A percentile compares a stretch with the other conserved stretches of the same genome.
phyloP scores from a whole-genome alignment of 768 basidiomycete species.

The Termitomyces sp. region DNA sequence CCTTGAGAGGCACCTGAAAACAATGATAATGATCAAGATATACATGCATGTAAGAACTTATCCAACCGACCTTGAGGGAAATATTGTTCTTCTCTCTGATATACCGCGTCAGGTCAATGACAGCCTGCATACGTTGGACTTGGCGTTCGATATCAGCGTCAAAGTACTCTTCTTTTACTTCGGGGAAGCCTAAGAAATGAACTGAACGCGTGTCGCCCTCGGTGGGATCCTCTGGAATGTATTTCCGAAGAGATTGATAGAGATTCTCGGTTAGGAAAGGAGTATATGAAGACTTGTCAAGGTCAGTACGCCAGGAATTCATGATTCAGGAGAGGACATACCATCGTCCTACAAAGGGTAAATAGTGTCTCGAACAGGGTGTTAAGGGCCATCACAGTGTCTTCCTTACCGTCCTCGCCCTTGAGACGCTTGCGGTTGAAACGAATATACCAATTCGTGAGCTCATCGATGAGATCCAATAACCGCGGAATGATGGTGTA shows the following conservation, averaged over 20 bases:
- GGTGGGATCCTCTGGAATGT: conserved; percentile 70
- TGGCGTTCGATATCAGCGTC: conserved; percentile 91
- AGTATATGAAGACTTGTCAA: conserved; percentile 87
- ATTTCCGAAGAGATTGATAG: conserved; percentile 85
- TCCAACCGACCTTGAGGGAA: conserved; percentile 73
- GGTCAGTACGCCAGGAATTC: background rate
- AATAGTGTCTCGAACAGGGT: conserved; percentile 94
- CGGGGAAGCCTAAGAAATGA: conserved; percentile 93
- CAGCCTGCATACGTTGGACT: conserved; percentile 89
- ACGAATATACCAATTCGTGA: conserved; percentile 99
- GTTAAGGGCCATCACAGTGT: conserved; percentile 84
- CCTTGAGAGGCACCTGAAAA: conserved; percentile 80
- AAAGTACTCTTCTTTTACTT: conserved; percentile 92
- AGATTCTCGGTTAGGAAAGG: conserved; percentile 97
- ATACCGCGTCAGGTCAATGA: conserved; percentile 88
- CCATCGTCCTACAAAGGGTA: conserved; percentile 94
- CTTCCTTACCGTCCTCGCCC: conserved; percentile 88
- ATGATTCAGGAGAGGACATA: conserved; percentile 24
- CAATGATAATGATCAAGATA: background rate
- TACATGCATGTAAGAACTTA: background rate
- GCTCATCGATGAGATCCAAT: conserved; percentile 87
- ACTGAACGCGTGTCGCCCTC: conserved; percentile 83
- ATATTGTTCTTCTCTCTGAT: conserved; percentile 84
- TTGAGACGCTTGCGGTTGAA: conserved; percentile 96
- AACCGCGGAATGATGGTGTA: conserved; percentile 97